These are phyloP conservation scores for Chlamydomonas reinhardtii DNA, from an alignment of 163 green algal genomes.

Conservation along the genomic window DNA sequence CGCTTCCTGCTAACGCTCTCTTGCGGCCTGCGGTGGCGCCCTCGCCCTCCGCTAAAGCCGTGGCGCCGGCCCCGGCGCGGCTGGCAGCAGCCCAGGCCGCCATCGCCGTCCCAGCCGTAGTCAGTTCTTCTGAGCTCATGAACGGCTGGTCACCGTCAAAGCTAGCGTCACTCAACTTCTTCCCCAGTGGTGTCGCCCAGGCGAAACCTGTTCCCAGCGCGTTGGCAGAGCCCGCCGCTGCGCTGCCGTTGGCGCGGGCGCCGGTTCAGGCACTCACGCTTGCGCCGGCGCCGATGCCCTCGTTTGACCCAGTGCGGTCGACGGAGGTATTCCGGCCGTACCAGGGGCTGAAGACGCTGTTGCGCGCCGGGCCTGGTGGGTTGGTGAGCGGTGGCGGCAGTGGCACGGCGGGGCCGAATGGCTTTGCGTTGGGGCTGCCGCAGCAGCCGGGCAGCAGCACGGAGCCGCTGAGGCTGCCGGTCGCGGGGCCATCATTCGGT, in stretches of 20 bases:
- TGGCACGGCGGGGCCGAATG: too few species aligned
- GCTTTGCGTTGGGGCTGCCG: not conserved
- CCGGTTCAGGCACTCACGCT: too few species aligned
- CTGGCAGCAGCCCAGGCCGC: not conserved
- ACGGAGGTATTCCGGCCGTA: not conserved
- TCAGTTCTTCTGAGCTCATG: not conserved
- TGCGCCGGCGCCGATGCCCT: not conserved
- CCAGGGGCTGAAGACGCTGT: conserved; percentile 4
- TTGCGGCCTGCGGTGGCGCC: not conserved
- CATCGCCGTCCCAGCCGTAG: not conserved
- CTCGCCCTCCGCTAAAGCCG: too few species aligned
- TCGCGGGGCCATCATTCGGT: too few species aligned
- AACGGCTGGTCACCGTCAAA: conserved; percentile 38
- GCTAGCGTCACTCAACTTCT: conserved; percentile 38
- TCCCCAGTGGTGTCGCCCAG: conserved; percentile 14
- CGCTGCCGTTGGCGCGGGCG: too few species aligned
- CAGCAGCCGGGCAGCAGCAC: not conserved
- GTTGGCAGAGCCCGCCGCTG: not conserved
- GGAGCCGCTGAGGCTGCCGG: not conserved
- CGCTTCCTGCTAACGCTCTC: not conserved
- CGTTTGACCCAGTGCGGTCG: not conserved
- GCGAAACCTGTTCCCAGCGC: not conserved
- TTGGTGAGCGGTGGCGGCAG: conserved; percentile 1
- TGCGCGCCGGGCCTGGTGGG: conserved; percentile 28
- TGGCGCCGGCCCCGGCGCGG: too few species aligned